A percentile compares a stretch with the other conserved stretches of the same genome.
phyloP scores from a whole-genome alignment of 306 rosid species.

The Alnus rubra region DNA sequence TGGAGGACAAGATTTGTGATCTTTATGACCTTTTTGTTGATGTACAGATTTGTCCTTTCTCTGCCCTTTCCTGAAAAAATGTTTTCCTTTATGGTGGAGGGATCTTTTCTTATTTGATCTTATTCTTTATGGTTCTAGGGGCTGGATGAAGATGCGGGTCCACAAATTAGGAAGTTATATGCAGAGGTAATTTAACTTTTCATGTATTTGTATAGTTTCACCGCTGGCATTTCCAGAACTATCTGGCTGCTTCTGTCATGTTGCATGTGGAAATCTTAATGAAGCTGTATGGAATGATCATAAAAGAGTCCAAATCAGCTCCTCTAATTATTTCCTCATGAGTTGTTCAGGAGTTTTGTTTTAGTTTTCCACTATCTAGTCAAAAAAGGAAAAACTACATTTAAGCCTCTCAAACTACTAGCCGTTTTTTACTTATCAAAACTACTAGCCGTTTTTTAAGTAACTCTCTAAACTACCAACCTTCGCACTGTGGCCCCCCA shows the following conservation, averaged over 20 bases:
- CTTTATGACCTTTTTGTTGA: slow-evolving; percentile 96
- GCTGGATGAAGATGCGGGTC: slow-evolving; percentile 89
- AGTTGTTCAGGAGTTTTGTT: background rate
- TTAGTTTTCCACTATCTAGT: background rate
- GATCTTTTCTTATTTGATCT: slow-evolving; percentile 27
- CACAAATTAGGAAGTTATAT: slow-evolving; percentile 87
- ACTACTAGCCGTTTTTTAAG: too few relatives aligned
- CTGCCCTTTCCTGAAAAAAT: slow-evolving; percentile 23
- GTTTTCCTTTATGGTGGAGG: slow-evolving; percentile 17
- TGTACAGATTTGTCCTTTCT: slow-evolving; percentile 49
- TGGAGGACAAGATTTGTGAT: slow-evolving; percentile 99
- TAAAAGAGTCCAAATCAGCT: slow-evolving; percentile 22
- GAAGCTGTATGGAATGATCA: slow-evolving; percentile 12
- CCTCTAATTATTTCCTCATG: slow-evolving; percentile 16
- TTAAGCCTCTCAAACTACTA: too few relatives aligned
- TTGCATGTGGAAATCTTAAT: slow-evolving; percentile 10
- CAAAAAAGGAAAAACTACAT: background rate
- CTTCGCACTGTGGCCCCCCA: too few relatives aligned
- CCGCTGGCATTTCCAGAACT: slow-evolving; percentile 8
- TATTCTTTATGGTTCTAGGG: slow-evolving; percentile 65
- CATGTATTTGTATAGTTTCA: slow-evolving; percentile 2
- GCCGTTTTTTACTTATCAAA: too few relatives aligned
- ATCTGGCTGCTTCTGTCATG: slow-evolving; percentile 22
- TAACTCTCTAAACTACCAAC: too few relatives aligned
- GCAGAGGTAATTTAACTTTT: slow-evolving; percentile 66